A percentile compares a stretch with the other conserved stretches of the same genome.
phyloP scores from a whole-genome alignment of 2,329 filamentous ascomycete species.

The Pestalotiopsis sp. region DNA sequence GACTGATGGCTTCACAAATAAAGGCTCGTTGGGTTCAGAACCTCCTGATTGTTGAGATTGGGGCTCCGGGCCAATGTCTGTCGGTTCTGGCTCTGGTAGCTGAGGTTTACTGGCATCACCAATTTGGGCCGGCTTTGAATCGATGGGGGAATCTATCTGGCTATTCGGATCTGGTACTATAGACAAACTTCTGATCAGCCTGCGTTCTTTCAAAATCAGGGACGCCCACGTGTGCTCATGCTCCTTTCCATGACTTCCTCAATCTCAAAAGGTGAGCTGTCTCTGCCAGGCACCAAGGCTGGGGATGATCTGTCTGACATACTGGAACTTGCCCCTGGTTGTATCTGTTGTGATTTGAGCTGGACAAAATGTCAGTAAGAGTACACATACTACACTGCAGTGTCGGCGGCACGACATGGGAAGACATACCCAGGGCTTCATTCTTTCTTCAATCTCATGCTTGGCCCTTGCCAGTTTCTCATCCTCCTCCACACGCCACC shows the following conservation, averaged over 20 bases:
- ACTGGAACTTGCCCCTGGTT: constrained; percentile 27
- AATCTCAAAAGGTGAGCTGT: constrained; percentile 31
- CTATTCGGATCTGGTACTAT: constrained; percentile 34
- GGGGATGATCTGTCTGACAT: constrained; percentile 29
- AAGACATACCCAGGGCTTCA: constrained; percentile 40
- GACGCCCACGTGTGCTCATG: constrained; percentile 7
- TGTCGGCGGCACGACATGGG: not conserved
- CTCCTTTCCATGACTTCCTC: constrained; percentile 26
- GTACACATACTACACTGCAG: not conserved
- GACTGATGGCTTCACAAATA: constrained; percentile 51
- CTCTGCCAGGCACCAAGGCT: constrained; percentile 10
- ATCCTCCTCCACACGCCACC: constrained; percentile 64
- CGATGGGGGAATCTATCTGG: constrained; percentile 29
- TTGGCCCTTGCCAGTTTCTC: constrained; percentile 46
- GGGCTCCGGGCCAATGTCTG: constrained; percentile 26
- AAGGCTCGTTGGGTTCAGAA: constrained; percentile 22
- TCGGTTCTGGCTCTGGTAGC: constrained; percentile 27
- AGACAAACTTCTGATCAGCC: constrained; percentile 31
- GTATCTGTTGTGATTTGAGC: constrained; percentile 29
- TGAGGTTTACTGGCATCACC: constrained; percentile 27
- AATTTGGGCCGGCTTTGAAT: constrained; percentile 25
- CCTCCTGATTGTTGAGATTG: constrained; percentile 31
- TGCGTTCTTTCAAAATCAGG: constrained; percentile 20
- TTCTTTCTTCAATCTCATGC: constrained; percentile 47
- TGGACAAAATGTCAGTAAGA: constrained; percentile 9